Evolutionary conservation across 345 rosid genomes (phyloP).

Genomic region (Jatropha curcas): DNA sequence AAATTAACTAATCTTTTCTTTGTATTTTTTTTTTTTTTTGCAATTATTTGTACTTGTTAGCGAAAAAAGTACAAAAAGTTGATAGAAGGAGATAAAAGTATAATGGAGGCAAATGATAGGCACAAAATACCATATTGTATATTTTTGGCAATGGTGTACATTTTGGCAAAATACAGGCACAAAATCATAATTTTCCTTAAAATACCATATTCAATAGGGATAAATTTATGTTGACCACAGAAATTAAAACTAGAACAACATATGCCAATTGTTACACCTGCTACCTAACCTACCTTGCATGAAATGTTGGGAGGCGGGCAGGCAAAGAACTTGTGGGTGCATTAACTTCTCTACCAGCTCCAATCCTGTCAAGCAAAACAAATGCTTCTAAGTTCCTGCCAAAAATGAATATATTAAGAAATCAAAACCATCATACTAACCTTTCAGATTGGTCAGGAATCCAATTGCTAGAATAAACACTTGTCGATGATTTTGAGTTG

Average conservation of each 20-base stretch:
- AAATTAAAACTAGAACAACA: neutral
- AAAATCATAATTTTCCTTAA: too few species aligned
- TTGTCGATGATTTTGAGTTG: neutral
- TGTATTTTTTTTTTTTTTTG: too few species aligned
- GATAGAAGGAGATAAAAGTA: too few species aligned
- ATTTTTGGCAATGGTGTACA: too few species aligned
- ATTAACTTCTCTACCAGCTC: slow-evolving; percentile 15
- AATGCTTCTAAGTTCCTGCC: neutral
- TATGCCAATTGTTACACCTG: neutral
- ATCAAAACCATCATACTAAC: slow-evolving; percentile 1
- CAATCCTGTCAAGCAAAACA: slow-evolving; percentile 5
- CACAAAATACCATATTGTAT: too few species aligned
- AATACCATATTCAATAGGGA: neutral
- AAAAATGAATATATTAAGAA: neutral
- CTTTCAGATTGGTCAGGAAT: slow-evolving; percentile 10
- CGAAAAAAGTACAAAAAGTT: too few species aligned
- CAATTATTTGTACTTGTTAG: too few species aligned
- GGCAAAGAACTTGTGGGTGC: slow-evolving; percentile 12
- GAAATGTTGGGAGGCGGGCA: slow-evolving; percentile 26
- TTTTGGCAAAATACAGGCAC: too few species aligned
- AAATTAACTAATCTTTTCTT: too few species aligned
- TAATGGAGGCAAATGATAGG: too few species aligned
- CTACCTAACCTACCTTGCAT: slow-evolving; percentile 23
- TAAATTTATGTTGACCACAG: neutral
- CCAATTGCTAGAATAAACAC: neutral